Percentiles rank a stretch among this genome's conserved stretches.
Conservation (phyloP, 1,139 yeast species). For the Insectozyma bohioensis region DNA sequence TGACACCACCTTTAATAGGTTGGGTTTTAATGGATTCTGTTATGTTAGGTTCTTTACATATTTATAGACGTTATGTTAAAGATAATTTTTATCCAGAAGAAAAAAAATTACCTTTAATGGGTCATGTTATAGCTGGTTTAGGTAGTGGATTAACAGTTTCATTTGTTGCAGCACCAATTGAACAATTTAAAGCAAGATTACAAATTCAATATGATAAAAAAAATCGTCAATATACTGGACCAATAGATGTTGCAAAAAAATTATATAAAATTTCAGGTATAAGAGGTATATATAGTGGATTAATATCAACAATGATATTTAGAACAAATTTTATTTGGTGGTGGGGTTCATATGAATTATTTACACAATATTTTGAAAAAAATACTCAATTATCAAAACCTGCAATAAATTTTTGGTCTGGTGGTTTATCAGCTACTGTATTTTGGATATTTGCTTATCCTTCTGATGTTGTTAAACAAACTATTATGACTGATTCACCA, state of each 20-base stretch:
- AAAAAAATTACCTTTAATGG: conserved; percentile 64
- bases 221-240: conserved; percentile 70
- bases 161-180: conserved; percentile 92
- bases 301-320: conserved; percentile 83
- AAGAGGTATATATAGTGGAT: conserved; percentile 75
- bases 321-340: conserved; percentile 84
- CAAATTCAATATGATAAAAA: conserved; percentile 88
- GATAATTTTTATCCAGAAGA: conserved; percentile 60
- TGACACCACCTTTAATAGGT: conserved; percentile 88
- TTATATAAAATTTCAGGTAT: conserved; percentile 60
- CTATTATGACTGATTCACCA: conserved; percentile 79
- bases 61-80: conserved; percentile 67
- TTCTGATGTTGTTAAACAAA: conserved; percentile 85
- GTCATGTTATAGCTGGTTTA: conserved; percentile 70
- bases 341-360: conserved; percentile 91
- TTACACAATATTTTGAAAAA: conserved; percentile 66
- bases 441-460: conserved; percentile 94
- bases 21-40: conserved; percentile 93
- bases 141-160: conserved; percentile 95
- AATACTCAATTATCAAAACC: conserved; percentile 66
- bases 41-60: conserved; percentile 83
- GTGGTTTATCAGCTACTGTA: conserved; percentile 81
- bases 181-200: conserved; percentile 81
- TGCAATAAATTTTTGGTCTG: conserved; percentile 84
- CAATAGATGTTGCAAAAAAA: conserved; percentile 66